Evolutionary conservation across 2,329 filamentous ascomycete species (phyloP).

Genomic region (Aspergillus sp.): DNA sequence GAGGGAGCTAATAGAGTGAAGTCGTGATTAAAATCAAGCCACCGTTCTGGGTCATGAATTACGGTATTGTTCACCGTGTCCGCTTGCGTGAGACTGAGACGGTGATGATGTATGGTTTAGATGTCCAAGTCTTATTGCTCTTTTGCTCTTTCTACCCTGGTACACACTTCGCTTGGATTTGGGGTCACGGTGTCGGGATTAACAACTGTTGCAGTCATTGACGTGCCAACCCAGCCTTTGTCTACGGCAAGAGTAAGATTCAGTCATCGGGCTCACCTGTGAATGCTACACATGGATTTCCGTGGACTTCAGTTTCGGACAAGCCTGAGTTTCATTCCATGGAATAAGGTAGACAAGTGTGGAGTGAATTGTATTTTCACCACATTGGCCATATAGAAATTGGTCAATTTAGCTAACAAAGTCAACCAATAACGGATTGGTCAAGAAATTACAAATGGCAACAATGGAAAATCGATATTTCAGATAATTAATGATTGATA

Average conservation of each 20-base stretch:
- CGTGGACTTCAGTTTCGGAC: too few relatives aligned
- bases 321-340: too few relatives aligned
- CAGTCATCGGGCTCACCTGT: too few relatives aligned
- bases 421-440: not conserved
- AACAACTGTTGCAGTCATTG: too few relatives aligned
- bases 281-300: too few relatives aligned
- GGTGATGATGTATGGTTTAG: not conserved
- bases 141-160: not conserved
- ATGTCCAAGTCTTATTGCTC: not conserved
- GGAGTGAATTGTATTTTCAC: not conserved
- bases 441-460: not conserved
- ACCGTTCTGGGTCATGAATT: not conserved
- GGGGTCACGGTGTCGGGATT: too few relatives aligned
- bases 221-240: too few relatives aligned
- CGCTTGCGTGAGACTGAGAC: not conserved
- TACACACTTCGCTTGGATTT: not conserved
- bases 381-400: not conserved
- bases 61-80: too few relatives aligned
- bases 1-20: not conserved
- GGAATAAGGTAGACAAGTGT: not conserved
- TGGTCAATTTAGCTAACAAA: not conserved
- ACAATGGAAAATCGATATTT: not conserved
- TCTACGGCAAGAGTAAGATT: too few relatives aligned
- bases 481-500: conserved; percentile 1
- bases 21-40: not conserved